These are phyloP conservation scores for Aristolochia contorta DNA, from an alignment of 164 flowering plant genomes.

Conservation along the genomic window DNA sequence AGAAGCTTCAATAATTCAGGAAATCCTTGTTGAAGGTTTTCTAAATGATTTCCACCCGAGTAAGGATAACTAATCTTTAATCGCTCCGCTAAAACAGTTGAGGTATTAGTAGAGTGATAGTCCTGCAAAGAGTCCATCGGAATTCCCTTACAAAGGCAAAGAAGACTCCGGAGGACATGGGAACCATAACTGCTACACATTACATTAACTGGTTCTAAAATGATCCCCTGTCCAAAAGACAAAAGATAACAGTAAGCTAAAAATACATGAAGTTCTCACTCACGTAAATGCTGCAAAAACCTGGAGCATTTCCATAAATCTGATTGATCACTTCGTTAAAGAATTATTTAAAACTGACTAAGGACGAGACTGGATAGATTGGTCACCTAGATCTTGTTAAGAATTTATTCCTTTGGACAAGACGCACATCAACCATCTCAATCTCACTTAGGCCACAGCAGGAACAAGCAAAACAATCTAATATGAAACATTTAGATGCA, in stretches of 20 bases:
- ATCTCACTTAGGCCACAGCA: no score
- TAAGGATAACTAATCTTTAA: slow-evolving; percentile 37
- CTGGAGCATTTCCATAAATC: no score
- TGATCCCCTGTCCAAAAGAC: slow-evolving; percentile 44
- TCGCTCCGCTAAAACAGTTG: slow-evolving; percentile 47
- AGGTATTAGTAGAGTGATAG: slow-evolving; percentile 50
- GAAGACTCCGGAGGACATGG: slow-evolving; percentile 90
- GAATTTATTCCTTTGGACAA: no score
- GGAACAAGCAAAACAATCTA: no score
- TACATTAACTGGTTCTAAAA: slow-evolving; percentile 39
- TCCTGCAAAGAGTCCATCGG: slow-evolving; percentile 43
- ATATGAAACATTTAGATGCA: no score
- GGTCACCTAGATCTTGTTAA: no score
- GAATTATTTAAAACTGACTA: no score
- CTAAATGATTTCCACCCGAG: slow-evolving; percentile 14
- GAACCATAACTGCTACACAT: slow-evolving; percentile 83
- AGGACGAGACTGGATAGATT: no score
- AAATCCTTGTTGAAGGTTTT: slow-evolving; percentile 34
- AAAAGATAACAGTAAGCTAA: background rate
- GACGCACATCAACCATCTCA: no score
- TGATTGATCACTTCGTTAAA: no score
- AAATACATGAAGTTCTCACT: no score
- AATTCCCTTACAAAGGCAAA: slow-evolving; percentile 78
- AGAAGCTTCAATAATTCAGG: slow-evolving; percentile 54
- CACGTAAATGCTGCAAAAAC: no score